phyloP scores from a whole-genome alignment of 306 rosid genomes.

The Parietaria judaica region DNA sequence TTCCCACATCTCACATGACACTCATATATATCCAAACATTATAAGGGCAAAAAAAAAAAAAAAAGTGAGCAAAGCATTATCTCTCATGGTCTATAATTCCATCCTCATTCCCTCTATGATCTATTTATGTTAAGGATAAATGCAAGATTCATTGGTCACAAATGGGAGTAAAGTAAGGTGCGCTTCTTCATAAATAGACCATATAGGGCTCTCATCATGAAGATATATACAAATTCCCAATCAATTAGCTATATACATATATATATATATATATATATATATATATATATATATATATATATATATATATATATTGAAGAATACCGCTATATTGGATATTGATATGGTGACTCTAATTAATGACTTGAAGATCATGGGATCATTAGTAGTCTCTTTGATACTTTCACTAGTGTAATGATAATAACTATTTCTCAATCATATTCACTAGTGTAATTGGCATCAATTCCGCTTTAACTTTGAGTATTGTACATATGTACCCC shows the following conservation, averaged over 20 bases:
- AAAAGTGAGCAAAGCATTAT: slow-evolving; percentile 30
- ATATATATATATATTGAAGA: no score
- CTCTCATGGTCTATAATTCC: slow-evolving; percentile 26
- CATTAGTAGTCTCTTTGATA: not conserved
- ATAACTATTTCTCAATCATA: no score
- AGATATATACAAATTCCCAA: slow-evolving; percentile 1
- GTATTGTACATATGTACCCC: no score
- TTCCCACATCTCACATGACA: slow-evolving; percentile 20
- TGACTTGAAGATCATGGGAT: slow-evolving; percentile 18
- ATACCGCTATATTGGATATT: slow-evolving; percentile 15
- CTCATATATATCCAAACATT: slow-evolving; percentile 23
- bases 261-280: no score
- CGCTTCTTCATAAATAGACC: slow-evolving; percentile 8
- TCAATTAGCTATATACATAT: slow-evolving; percentile 1
- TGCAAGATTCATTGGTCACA: slow-evolving; percentile 44
- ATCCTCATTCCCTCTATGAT: slow-evolving; percentile 16
- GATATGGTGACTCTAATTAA: slow-evolving; percentile 28
- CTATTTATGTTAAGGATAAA: slow-evolving; percentile 29
- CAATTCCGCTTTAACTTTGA: no score
- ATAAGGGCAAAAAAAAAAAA: slow-evolving; percentile 15
- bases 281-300: no score
- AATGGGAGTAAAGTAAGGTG: slow-evolving; percentile 17
- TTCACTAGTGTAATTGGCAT: not conserved
- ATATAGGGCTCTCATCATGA: slow-evolving; percentile 12
- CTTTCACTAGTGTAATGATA: not conserved